Percentiles rank a stretch among this genome's conserved stretches.
phyloP scores from a whole-genome alignment of 257 asterid genomes.

The Perilla frutescens region DNA sequence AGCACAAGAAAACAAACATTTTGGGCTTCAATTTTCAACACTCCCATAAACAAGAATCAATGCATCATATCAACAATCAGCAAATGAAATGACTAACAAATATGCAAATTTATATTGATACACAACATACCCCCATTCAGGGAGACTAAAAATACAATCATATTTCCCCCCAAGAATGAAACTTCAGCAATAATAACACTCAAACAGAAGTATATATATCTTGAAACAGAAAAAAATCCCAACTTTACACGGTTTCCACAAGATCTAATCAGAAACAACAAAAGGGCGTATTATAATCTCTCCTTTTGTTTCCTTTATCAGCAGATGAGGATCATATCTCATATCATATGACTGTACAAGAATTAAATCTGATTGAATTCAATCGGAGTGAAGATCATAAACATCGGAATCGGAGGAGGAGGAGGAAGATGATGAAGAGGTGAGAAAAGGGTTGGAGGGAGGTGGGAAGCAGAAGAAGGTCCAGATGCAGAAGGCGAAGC shows the following conservation, averaged over 20 bases:
- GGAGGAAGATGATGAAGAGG: slow-evolving; percentile 46
- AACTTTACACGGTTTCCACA: background rate
- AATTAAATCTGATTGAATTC: background rate
- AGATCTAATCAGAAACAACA: slow-evolving; percentile 26
- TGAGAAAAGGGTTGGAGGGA: slow-evolving; percentile 35
- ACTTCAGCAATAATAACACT: background rate
- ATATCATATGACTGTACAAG: too few species aligned
- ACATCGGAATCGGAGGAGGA: slow-evolving; percentile 40
- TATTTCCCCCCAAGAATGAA: background rate
- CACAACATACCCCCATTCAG: background rate
- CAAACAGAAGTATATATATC: background rate
- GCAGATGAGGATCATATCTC: too few species aligned
- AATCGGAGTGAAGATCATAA: slow-evolving; percentile 56
- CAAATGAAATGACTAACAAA: too few species aligned
- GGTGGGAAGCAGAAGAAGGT: slow-evolving; percentile 71
- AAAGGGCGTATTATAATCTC: background rate
- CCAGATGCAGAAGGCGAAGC: slow-evolving; percentile 72
- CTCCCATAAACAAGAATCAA: too few species aligned
- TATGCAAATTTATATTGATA: background rate
- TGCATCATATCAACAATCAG: too few species aligned
- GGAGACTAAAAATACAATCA: background rate
- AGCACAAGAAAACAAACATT: too few species aligned
- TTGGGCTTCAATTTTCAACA: too few species aligned
- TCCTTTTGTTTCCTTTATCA: too few species aligned
- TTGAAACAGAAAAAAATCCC: too few species aligned